Conservation (phyloP, 1,284 basidiomycete genomes). For the Ceratobasidium sp. region DNA sequence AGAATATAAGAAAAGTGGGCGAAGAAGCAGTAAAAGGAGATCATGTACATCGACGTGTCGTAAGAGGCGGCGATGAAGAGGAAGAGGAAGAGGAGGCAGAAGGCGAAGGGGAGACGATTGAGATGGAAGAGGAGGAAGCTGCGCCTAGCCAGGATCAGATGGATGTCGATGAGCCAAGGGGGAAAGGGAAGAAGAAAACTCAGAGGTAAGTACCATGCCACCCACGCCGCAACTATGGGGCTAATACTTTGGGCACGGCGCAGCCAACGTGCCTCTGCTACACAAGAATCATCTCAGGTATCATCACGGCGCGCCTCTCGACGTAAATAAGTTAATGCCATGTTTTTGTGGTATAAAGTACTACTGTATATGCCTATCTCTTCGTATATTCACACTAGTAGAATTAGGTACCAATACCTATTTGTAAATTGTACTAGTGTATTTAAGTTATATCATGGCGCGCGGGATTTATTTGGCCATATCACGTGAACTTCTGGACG, state of each 20-base stretch:
- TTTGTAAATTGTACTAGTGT: too few relatives aligned
- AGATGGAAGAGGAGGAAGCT: conserved; percentile 35
- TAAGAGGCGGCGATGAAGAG: conserved; percentile 44
- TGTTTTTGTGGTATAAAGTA: background rate
- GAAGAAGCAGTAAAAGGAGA: conserved; percentile 31
- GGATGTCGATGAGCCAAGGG: conserved; percentile 14
- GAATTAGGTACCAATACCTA: background rate
- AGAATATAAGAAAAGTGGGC: conserved; percentile 59
- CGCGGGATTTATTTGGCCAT: conserved; percentile 31
- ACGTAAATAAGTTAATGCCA: conserved; percentile 14
- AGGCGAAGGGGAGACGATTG: conserved; percentile 42
- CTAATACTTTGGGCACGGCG: background rate
- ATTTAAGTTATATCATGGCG: too few relatives aligned
- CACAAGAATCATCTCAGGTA: conserved; percentile 26
- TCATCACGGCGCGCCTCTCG: conserved; percentile 26
- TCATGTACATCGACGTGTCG: conserved; percentile 32
- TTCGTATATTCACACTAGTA: background rate
- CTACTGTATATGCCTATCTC: background rate
- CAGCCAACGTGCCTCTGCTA: conserved; percentile 25
- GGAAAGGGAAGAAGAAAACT: conserved; percentile 22
- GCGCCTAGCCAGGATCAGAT: conserved; percentile 35
- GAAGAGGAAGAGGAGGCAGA: conserved; percentile 22
- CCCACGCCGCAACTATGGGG: too few relatives aligned
- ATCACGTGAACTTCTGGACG: conserved; percentile 13
- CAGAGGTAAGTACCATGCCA: background rate